These are phyloP conservation scores for Golovinomyces cichoracearum DNA, from an alignment of 2,329 filamentous ascomycete species.

Conservation along the genomic window DNA sequence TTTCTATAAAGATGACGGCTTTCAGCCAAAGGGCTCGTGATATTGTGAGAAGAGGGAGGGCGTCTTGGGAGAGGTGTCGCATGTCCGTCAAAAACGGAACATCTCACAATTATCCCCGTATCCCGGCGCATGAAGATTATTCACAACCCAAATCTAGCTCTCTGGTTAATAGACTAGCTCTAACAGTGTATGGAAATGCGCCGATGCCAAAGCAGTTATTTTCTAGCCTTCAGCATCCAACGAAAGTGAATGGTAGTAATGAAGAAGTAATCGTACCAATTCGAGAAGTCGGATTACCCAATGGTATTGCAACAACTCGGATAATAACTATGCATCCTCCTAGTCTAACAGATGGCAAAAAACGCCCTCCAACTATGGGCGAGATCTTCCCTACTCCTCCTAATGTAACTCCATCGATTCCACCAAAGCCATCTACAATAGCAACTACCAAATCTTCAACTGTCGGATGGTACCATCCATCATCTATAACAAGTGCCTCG, in stretches of 20 bases:
- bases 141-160: constrained; percentile 12
- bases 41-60: constrained; percentile 34
- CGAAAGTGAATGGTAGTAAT: constrained; percentile 15
- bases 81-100: constrained; percentile 11
- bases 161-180: constrained; percentile 29
- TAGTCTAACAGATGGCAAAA: constrained; percentile 21
- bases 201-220: constrained; percentile 55
- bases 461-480: constrained; percentile 22
- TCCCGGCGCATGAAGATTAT: constrained; percentile 2
- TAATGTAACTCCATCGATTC: constrained; percentile 36
- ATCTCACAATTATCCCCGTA: not conserved
- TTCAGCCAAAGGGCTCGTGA: constrained; percentile 38
- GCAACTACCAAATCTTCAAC: constrained; percentile 31
- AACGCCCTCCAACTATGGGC: constrained; percentile 37
- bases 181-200: constrained; percentile 55
- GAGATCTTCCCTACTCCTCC: constrained; percentile 47
- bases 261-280: constrained; percentile 20
- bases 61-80: constrained; percentile 15
- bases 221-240: constrained; percentile 46
- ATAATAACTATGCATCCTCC: constrained; percentile 27
- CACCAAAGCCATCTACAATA: constrained; percentile 45
- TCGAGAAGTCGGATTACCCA: constrained; percentile 41
- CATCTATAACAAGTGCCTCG: constrained; percentile 9
- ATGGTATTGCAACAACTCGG: constrained; percentile 44
- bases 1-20: constrained; percentile 10